Percentiles rank a stretch among this genome's conserved stretches.
phyloP scores from a whole-genome alignment of 164 flowering plant species.

The Piper betle region DNA sequence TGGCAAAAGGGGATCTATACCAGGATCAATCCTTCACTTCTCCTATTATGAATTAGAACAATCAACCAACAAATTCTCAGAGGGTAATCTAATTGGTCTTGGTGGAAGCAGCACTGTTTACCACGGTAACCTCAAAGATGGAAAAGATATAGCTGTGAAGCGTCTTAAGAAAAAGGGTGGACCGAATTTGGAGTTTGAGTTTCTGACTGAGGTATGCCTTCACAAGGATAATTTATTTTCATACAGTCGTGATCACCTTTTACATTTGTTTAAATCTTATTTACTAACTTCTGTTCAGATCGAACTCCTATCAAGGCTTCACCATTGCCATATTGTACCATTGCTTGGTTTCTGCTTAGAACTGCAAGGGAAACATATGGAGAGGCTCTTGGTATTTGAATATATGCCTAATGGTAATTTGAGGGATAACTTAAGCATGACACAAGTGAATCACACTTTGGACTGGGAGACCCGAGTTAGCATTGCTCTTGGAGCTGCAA shows the following conservation, averaged over 20 bases:
- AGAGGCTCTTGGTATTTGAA: constrained; percentile 81
- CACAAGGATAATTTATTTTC: background rate
- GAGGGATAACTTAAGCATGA: constrained; percentile 68
- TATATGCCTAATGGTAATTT: constrained; percentile 78
- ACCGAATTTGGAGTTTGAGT: constrained; percentile 49
- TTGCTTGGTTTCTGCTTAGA: constrained; percentile 89
- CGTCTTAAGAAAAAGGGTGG: constrained; percentile 51
- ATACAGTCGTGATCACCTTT: background rate
- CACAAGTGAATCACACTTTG: constrained; percentile 33
- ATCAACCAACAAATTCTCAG: constrained; percentile 71
- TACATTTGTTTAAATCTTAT: background rate
- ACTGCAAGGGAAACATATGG: constrained; percentile 49
- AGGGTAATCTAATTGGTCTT: constrained; percentile 55
- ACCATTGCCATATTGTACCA: constrained; percentile 91
- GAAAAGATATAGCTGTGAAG: constrained; percentile 70
- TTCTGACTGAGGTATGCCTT: constrained; percentile 57
- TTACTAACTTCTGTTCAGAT: constrained; percentile 32
- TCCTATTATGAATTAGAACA: constrained; percentile 61
- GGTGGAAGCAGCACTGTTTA: constrained; percentile 95
- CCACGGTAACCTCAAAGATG: constrained; percentile 68
- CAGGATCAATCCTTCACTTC: constrained; percentile 49
- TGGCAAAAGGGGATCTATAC: constrained; percentile 28
- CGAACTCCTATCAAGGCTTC: constrained; percentile 72
- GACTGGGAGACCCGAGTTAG: constrained; percentile 72
- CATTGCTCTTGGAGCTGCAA: constrained; percentile 95